Evolutionary conservation across 768 basidiomycete genomes (phyloP).

Genomic region (Lactifluus piperatus): DNA sequence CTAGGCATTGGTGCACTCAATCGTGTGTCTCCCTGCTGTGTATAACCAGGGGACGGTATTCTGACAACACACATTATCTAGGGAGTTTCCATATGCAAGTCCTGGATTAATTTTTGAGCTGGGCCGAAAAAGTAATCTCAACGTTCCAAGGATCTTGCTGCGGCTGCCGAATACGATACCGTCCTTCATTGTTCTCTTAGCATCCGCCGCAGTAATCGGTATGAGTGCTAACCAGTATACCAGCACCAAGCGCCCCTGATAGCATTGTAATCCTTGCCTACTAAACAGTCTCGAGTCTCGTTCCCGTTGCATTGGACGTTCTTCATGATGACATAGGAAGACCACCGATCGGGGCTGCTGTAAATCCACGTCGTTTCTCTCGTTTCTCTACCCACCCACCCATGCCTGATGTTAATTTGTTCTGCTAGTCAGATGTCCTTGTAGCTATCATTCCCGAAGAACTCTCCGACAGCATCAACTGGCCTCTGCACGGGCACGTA

Average conservation of each 20-base stretch:
- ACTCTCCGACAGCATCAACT: too few species aligned
- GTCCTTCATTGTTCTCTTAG: constrained; percentile 50
- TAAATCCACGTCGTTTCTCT: too few species aligned
- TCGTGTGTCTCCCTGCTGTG: too few species aligned
- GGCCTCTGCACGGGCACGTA: too few species aligned
- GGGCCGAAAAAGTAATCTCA: neutral
- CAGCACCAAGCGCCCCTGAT: too few species aligned
- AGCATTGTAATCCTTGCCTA: constrained; percentile 28
- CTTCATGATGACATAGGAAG: neutral
- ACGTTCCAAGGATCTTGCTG: constrained; percentile 39
- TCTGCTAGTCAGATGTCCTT: too few species aligned
- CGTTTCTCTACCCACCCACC: too few species aligned
- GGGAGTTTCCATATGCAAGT: constrained; percentile 53
- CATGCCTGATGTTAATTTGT: too few species aligned
- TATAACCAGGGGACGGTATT: neutral
- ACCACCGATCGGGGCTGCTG: neutral
- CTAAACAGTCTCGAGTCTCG: too few species aligned
- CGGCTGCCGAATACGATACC: constrained; percentile 63
- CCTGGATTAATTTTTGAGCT: neutral
- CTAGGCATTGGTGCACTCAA: too few species aligned
- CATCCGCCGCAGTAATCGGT: constrained; percentile 67
- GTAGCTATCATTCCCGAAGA: too few species aligned
- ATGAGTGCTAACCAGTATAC: too few species aligned
- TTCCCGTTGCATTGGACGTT: constrained; percentile 1
- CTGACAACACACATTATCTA: constrained; percentile 22